Conservation (phyloP, 768 basidiomycete genomes). For the Rhodosporidiobolus sp. region DNA sequence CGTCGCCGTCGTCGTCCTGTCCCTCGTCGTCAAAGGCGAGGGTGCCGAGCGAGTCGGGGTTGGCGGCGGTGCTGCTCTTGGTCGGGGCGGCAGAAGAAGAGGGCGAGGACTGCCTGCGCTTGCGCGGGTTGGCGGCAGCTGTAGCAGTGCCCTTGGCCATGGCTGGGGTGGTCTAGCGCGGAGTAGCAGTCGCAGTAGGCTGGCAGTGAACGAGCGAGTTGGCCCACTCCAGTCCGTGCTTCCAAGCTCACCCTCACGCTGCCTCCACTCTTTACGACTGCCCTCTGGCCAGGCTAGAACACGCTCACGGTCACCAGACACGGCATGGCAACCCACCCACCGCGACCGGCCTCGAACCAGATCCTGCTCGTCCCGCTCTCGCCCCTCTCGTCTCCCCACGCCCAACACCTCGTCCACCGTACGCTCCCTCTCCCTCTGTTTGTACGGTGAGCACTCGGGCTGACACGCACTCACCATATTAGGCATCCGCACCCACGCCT, state of each 20-base stretch:
- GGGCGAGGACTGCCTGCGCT: conserved; percentile 17
- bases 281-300: too few relatives aligned
- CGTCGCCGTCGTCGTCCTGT: conserved; percentile 18
- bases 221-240: too few relatives aligned
- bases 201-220: not conserved
- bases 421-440: not conserved
- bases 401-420: not conserved
- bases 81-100: not conserved
- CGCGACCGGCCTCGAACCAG: not conserved
- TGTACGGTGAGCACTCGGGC: not conserved
- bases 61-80: not conserved
- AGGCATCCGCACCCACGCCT: too few relatives aligned
- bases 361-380: not conserved
- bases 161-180: not conserved
- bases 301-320: too few relatives aligned
- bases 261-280: too few relatives aligned
- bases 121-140: conserved; percentile 13
- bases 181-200: not conserved
- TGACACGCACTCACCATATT: not conserved
- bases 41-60: conserved; percentile 22
- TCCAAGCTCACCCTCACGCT: too few relatives aligned
- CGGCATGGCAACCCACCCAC: not conserved
- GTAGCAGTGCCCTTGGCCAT: not conserved
- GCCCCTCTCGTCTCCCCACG: not conserved
- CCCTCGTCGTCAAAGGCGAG: conserved; percentile 41